Evolutionary conservation across 2,329 filamentous ascomycete genomes (phyloP).

Genomic region (Xylogone sp.): DNA sequence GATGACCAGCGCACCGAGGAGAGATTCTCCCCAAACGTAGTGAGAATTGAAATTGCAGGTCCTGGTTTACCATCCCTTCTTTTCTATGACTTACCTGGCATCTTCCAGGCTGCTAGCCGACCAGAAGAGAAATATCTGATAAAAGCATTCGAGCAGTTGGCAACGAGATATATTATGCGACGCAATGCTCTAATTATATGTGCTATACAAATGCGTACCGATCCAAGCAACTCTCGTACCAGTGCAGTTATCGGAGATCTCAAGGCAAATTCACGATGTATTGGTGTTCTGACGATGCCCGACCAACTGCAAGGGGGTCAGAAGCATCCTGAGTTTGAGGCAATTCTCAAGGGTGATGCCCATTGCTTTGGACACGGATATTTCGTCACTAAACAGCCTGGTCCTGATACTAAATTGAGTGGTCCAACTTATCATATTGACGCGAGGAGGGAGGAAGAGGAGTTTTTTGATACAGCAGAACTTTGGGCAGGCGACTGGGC

Average conservation of each 20-base stretch:
- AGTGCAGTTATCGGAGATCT: constrained; percentile 59
- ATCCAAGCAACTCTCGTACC: constrained; percentile 72
- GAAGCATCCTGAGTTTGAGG: constrained; percentile 53
- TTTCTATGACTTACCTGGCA: constrained; percentile 82
- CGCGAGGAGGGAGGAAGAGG: constrained; percentile 44
- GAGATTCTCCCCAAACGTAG: constrained; percentile 78
- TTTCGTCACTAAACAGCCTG: constrained; percentile 70
- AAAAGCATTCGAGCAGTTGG: constrained; percentile 66
- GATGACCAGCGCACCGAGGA: constrained; percentile 41
- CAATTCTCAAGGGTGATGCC: constrained; percentile 55
- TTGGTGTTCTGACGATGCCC: constrained; percentile 82
- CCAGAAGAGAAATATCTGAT: constrained; percentile 64
- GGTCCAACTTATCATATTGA: constrained; percentile 33
- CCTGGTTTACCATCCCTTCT: constrained; percentile 69
- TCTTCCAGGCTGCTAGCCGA: constrained; percentile 67
- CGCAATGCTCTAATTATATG: constrained; percentile 72
- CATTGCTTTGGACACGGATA: constrained; percentile 71
- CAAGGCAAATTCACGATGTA: constrained; percentile 54
- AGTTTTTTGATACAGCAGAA: constrained; percentile 40
- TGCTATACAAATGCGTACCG: constrained; percentile 72
- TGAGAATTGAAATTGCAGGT: constrained; percentile 71
- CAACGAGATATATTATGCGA: constrained; percentile 65
- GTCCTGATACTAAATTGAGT: constrained; percentile 17
- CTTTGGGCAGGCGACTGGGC: constrained; percentile 43
- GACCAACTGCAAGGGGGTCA: constrained; percentile 60